phyloP scores from a whole-genome alignment of 2,329 filamentous ascomycete species.

The Stachybotrys elegans region DNA sequence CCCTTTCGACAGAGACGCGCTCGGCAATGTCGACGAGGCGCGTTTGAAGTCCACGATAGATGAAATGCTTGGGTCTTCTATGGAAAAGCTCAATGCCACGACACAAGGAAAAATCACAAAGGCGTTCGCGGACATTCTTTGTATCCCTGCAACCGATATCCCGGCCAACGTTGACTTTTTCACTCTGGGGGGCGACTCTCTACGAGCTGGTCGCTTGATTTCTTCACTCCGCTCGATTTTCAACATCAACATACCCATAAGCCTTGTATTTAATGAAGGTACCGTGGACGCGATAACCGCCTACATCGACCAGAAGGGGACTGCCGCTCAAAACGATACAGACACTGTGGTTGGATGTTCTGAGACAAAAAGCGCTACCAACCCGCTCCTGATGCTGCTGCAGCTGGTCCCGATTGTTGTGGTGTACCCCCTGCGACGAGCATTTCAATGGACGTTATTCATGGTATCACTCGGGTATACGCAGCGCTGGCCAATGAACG shows the following conservation, averaged over 20 bases:
- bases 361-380: conserved; percentile 42
- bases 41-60: conserved; percentile 27
- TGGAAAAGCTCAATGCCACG: conserved; percentile 16
- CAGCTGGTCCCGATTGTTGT: conserved; percentile 46
- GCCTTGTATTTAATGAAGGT: conserved; percentile 44
- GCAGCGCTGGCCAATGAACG: conserved; percentile 32
- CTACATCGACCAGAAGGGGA: conserved; percentile 29
- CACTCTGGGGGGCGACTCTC: conserved; percentile 47
- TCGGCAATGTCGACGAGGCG: conserved; percentile 27
- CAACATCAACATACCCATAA: conserved; percentile 42
- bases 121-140: conserved; percentile 41
- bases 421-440: conserved; percentile 45
- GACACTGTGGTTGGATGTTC: conserved; percentile 27
- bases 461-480: conserved; percentile 39
- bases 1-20: conserved; percentile 26
- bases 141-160: conserved; percentile 32
- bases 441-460: conserved; percentile 48
- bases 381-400: conserved; percentile 39
- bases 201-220: conserved; percentile 46
- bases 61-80: conserved; percentile 14
- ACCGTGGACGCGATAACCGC: conserved; percentile 34
- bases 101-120: conserved; percentile 34
- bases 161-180: conserved; percentile 42
- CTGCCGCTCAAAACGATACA: conserved; percentile 1
- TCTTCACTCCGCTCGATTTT: conserved; percentile 46